Evolutionary conservation across 805 yeast genomes (phyloP), one percentile per base, ranked within the genome.

Genomic region (Wickerhamomyces canadensis): DNA sequence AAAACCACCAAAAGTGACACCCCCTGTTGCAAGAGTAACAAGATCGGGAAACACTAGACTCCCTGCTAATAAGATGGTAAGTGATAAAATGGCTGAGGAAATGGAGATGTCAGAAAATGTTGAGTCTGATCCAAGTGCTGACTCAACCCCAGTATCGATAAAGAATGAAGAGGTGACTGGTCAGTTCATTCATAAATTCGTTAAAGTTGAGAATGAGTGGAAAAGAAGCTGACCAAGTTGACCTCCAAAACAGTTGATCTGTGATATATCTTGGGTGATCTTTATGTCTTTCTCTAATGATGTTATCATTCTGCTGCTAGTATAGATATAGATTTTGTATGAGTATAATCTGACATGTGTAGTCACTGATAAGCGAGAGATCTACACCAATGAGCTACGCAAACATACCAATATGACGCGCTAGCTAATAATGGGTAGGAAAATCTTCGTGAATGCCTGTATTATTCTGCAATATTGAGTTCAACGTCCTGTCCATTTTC

Each of bases 381-480:
- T n/a, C n/a, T n/a, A n/a, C n/a, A n/a, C n/a, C n/a, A n/a, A n/a
- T n/a, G n/a, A n/a, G n/a, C n/a, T n/a, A n/a, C n/a, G n/a, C n/a
- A n/a, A n/a, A n/a, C n/a, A n/a, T n/a, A n/a, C n/a, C n/a, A n/a
- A n/a, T n/a, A n/a, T n/a, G n/a, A n/a, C n/a, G n/a, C n/a, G n/a
- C n/a, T n/a, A n/a, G n/a, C n/a, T n/a, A n/a, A n/a, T n/a, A n/a
- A n/a, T n/a, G n/a, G n/a, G n/a, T n/a, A n/a, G n/a, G n/a, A n/a
- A n/a, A n/a, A n/a, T n/a, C n/a, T n/a, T n/a, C n/a, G n/a, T n/a
- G n/a, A n/a, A n/a, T n/a, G n/a, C n/a, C n/a, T n/a, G n/a, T n/a
- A 6, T 42, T 36, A 50, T 25, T 53, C 56, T 8, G 49, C 55
- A 32, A 54, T 49, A 31, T 47, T 45, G 21, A 53, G 43, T 10